These are phyloP conservation scores for Vanderwaltozyma yarrowii DNA, from an alignment of 805 yeast species.

Conservation along the genomic window DNA sequence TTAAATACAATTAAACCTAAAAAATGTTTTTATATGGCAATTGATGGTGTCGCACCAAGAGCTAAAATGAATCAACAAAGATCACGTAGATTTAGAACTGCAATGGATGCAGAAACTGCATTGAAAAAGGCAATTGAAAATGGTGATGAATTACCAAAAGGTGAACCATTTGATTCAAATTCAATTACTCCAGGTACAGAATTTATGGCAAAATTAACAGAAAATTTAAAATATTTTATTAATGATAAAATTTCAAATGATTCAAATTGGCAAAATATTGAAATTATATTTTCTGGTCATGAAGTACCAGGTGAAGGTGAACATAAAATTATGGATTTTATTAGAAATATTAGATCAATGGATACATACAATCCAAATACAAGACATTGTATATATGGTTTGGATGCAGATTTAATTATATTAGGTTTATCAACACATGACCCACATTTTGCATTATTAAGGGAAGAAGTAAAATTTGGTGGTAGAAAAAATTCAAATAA, in stretches of 20 bases:
- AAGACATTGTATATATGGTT: slow-evolving; percentile 89
- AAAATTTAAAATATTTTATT: slow-evolving; percentile 74
- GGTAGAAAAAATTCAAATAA: slow-evolving; percentile 24
- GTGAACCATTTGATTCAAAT: slow-evolving; percentile 77
- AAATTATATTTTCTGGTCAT: slow-evolving; percentile 78
- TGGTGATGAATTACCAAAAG: slow-evolving; percentile 71
- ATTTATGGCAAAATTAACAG: slow-evolving; percentile 83
- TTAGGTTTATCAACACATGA: slow-evolving; percentile 86
- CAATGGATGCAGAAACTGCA: slow-evolving; percentile 80
- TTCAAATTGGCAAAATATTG: slow-evolving; percentile 70
- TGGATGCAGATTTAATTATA: slow-evolving; percentile 94
- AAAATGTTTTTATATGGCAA: slow-evolving; percentile 86
- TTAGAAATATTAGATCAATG: slow-evolving; percentile 69
- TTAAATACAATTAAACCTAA: slow-evolving; percentile 82
- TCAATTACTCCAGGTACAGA: slow-evolving; percentile 96
- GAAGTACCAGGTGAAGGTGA: slow-evolving; percentile 99
- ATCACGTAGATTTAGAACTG: slow-evolving; percentile 89
- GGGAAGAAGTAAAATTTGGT: slow-evolving; percentile 95
- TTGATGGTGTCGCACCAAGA: slow-evolving; percentile 98
- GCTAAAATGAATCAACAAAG: slow-evolving; percentile 98
- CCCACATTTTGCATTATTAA: slow-evolving; percentile 86
- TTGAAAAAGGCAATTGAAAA: slow-evolving; percentile 59
- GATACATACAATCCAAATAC: slow-evolving; percentile 65
- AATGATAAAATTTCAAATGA: slow-evolving; percentile 83
- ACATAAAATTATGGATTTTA: slow-evolving; percentile 91